Percentiles rank a stretch among this genome's conserved stretches.
Conservation (phyloP, 805 yeast species). For the Barnettozyma californica region DNA sequence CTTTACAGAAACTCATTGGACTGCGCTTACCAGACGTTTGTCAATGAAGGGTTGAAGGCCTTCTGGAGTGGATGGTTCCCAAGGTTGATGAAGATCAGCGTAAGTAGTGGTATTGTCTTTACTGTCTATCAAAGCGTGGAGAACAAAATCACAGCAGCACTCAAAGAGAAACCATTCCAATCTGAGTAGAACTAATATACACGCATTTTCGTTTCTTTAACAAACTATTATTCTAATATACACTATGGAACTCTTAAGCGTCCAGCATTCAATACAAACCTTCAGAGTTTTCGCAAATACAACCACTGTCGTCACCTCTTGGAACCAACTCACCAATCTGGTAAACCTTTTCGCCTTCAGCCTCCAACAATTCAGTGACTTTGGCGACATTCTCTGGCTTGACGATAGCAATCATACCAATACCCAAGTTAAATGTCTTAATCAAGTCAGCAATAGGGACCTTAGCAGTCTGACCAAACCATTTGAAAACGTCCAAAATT, state of each 20-base stretch:
- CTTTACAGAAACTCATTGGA: slow-evolving; percentile 58
- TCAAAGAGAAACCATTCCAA: slow-evolving; percentile 34
- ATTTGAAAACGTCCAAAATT: slow-evolving; percentile 84
- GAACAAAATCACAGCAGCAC: slow-evolving; percentile 34
- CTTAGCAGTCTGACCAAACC: slow-evolving; percentile 89
- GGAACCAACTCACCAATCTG: slow-evolving; percentile 55
- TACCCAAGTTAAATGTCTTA: slow-evolving; percentile 92
- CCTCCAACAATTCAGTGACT: slow-evolving; percentile 47
- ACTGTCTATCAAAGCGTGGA: slow-evolving; percentile 57
- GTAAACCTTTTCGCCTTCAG: slow-evolving; percentile 72
- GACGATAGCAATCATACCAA: slow-evolving; percentile 93
- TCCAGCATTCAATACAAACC: slow-evolving; percentile 21
- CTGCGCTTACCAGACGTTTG: slow-evolving; percentile 44
- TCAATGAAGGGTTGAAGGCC: slow-evolving; percentile 40
- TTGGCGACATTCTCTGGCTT: slow-evolving; percentile 57
- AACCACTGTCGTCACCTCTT: slow-evolving; percentile 41
- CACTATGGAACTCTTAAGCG: slow-evolving; percentile 1
- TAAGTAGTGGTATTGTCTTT: slow-evolving; percentile 66
- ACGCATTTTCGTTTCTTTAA: neutral
- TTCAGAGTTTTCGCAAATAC: slow-evolving; percentile 44
- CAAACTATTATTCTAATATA: neutral
- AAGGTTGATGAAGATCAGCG: slow-evolving; percentile 61
- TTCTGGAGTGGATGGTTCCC: slow-evolving; percentile 62
- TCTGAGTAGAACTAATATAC: slow-evolving; percentile 12
- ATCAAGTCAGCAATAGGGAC: slow-evolving; percentile 81